phyloP scores from a whole-genome alignment of 306 rosid species.

The Vicia faba region DNA sequence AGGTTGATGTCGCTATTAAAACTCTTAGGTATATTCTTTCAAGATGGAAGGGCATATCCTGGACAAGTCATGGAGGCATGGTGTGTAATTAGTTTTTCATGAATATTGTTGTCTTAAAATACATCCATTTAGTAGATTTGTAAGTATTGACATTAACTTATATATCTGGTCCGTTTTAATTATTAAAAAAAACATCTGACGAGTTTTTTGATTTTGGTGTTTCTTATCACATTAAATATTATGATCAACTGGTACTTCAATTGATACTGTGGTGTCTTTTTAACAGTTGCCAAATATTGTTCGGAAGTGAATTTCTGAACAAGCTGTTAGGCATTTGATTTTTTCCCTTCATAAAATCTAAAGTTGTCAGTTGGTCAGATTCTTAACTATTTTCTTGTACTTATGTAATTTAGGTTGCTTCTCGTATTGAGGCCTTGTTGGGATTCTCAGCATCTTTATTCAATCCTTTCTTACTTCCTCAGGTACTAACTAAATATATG shows the following conservation, averaged over 20 bases:
- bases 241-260: slow-evolving; percentile 5
- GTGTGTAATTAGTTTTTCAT: slow-evolving; percentile 46
- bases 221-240: slow-evolving; percentile 6
- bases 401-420: slow-evolving; percentile 58
- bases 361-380: slow-evolving; percentile 3
- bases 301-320: slow-evolving; percentile 12
- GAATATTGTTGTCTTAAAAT: slow-evolving; percentile 15
- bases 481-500: slow-evolving; percentile 46
- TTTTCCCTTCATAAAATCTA: not conserved
- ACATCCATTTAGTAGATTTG: slow-evolving; percentile 9
- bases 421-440: slow-evolving; percentile 62
- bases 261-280: not conserved
- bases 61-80: slow-evolving; percentile 91
- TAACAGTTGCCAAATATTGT: slow-evolving; percentile 26
- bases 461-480: slow-evolving; percentile 73
- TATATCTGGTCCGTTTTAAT: not conserved
- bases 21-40: slow-evolving; percentile 48
- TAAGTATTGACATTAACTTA: slow-evolving; percentile 13
- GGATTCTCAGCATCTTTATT: slow-evolving; percentile 67
- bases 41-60: slow-evolving; percentile 70
- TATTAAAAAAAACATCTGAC: too few species aligned
- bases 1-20: slow-evolving; percentile 63
- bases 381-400: not conserved
- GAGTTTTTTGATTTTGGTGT: too few species aligned
- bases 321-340: not conserved